These are phyloP conservation scores for Ganoderma lucidum DNA, from an alignment of 1,284 basidiomycete genomes.

Conservation along the genomic window DNA sequence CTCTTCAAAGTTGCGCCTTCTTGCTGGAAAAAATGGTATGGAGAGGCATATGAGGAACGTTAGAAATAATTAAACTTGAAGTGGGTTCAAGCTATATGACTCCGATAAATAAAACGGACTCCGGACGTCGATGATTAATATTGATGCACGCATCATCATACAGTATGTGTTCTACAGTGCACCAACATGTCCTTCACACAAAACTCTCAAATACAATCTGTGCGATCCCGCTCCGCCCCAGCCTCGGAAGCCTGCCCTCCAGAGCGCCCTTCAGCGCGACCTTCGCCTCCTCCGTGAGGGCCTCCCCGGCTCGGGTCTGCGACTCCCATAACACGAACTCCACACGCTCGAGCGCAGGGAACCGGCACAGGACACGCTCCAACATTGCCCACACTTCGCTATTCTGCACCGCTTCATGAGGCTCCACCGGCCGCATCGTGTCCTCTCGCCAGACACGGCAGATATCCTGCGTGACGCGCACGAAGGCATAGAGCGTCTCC, in stretches of 20 bases:
- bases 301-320: neutral
- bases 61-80: no score
- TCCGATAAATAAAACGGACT: no score
- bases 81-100: no score
- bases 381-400: neutral
- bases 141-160: no score
- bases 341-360: neutral
- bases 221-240: neutral
- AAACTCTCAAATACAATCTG: neutral
- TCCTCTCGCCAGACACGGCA: neutral
- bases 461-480: neutral
- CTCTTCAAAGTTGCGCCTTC: no score
- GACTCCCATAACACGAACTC: neutral
- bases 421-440: neutral
- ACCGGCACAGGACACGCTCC: neutral
- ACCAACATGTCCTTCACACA: no score
- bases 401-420: neutral
- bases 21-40: no score
- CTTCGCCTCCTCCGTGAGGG: neutral
- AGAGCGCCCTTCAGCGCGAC: neutral
- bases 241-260: neutral
- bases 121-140: no score
- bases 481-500: neutral
- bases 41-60: no score
- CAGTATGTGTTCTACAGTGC: no score